Evolutionary conservation across 2,329 filamentous ascomycete species (phyloP), one percentile per base, ranked within the genome.

Genomic region (Penicillium fuscoglaucum): DNA sequence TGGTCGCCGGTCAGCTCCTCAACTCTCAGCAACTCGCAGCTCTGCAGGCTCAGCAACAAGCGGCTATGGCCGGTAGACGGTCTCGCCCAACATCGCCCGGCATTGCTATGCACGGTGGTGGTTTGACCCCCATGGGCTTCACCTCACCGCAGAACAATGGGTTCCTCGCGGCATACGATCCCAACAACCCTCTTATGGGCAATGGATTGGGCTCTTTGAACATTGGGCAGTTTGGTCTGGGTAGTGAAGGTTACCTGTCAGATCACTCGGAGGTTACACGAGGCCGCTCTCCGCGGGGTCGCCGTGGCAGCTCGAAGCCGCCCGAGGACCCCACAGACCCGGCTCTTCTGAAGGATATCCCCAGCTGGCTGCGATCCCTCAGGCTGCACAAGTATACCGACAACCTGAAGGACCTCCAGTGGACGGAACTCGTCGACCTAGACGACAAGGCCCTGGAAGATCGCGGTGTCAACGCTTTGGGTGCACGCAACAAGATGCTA

Each of bases 351-450:
- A 90, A 96, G 78, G 95, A 99, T 72, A 97, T 99, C 66, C 93
- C 95, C 55, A 90, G 88, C 74, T 99, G 95, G 95, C 84, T 99
- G 70, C 87, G 95, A 73, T 97, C 92, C 75, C 83, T 98, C 72
- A 87, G 95, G 60, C 83, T 99, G 69, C 95, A 99, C 83, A 99
- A 99, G 81, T 99, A 99, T 78, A 99, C 95, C 10, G 95, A 99
- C 67, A 96, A 98, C 68, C 80, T 99, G 63, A 99, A 98, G 79
- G 93, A 98, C 71, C 86, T 98, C 82, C 92, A 95, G 70, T 99
- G 95, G 95, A 90, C 89, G 29, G 95, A 99, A 54, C 79, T 99
- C 67, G 82, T 99, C 60, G 90, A 95, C 75, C 81, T 99, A 67
- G 91, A 97, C 70, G 95, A 99, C 67, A 93, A 93, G 72, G 93